Evolutionary conservation across 192 early-diverging fungal genomes (phyloP), one percentile per base, ranked within the genome.

Genomic region (Entophlyctis luteolus): DNA sequence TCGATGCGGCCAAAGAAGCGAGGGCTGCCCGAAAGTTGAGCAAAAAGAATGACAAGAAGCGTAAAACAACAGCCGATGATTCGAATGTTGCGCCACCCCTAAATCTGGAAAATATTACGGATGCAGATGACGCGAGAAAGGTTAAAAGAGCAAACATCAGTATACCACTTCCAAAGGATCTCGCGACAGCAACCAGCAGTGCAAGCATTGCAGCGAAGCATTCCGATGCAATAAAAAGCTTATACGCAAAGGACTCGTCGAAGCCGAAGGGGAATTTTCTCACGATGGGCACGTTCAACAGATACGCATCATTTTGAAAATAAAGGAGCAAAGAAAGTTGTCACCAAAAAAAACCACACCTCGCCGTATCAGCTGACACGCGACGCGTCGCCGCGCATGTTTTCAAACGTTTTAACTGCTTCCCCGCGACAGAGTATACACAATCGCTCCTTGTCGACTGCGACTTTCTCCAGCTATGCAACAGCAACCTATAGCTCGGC

Each of bases 261-360:
- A 56, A 69, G 27, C 67, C 68, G 39, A 72, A 71, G 42, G 71
- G 55, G 25, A 84, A 78, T 45, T 84, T 69, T 47, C 48, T 84
- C 62, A 68, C 72, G 4, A 59, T 77, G 55, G 82, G 82, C 2
- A 84, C 82, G 3, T 78, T 81, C 60, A 84, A 75, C 59, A 72
- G 82, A 1, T 84, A 78, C 57, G 54, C 74, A 18, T 58, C 76
- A 18, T 65, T 55, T 60, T 71, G 27, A 70, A n/a, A n/a, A n/a
- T n/a, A n/a, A n/a, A n/a, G n/a, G n/a, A n/a, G n/a, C n/a, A n/a
- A n/a, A n/a, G n/a, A n/a, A n/a, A n/a, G n/a, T n/a, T n/a, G n/a
- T n/a, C n/a, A n/a, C n/a, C n/a, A n/a, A n/a, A n/a, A n/a, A n/a
- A n/a, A n/a, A n/a, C n/a, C n/a, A n/a, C n/a, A n/a, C n/a, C n/a